Evolutionary conservation across 768 basidiomycete genomes (phyloP), one percentile per base, ranked within the genome.

Genomic region (Galerina sulciceps): DNA sequence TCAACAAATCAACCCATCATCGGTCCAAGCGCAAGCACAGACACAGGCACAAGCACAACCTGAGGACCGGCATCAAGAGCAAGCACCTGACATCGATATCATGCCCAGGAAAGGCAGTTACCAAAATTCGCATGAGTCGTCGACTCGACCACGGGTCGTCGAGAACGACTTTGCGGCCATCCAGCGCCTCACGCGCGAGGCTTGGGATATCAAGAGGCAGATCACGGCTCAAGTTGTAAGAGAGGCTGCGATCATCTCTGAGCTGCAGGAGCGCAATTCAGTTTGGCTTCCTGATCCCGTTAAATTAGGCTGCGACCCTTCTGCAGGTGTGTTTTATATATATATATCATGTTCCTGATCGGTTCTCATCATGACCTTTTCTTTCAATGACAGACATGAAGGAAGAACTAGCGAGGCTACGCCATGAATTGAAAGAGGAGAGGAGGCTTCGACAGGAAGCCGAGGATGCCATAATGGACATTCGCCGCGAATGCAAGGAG

Each of bases 401-500:
- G 44, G 58, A 54, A 8, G 71, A 67, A n/a, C 41, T 79, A 17
- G 37, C 59, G 20, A 60, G 65, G 22, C 53, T 81, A 1, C 71
- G 80, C 51, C 48, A 45, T 4, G 73, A 82, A 31, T 56, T 85
- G 20, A 68, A 51, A 26, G 59, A 61, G 2, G 83, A 83, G 67
- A 72, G 71, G 13, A 60, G 60, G 43, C 65, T 61, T 51, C 69
- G 82, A 36, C 35, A 68, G n/a, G 76, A 77, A 55, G 78, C 77
- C 3, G 86, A 87, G 59, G 69, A 65, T 11, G 68, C 71, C 13
- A 61, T 86, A 57, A 65, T 62, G 46, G 85, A 85, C 18, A 72
- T 88, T 14, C 72, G 79, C 59, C 71, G 75, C 44, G 86, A 88
- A 66, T 78, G 79, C 51, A 72, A 68, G 51, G 67, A 74, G 55